Evolutionary conservation across 345 rosid genomes (phyloP).

Genomic region (Mangifera indica): DNA sequence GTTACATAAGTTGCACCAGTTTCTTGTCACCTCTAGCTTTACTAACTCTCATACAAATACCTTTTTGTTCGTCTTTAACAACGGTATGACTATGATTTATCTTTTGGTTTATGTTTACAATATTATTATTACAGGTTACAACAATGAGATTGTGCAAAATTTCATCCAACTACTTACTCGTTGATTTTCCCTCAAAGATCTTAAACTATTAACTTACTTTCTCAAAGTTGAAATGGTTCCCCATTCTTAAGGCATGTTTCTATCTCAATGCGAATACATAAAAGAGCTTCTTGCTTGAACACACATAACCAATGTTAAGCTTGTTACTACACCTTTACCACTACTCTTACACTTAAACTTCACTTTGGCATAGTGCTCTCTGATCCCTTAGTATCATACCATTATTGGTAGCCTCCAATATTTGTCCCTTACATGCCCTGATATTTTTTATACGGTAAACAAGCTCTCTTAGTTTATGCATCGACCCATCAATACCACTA

Average conservation of each 20-base stretch:
- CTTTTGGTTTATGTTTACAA: no score
- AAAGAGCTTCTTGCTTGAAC: no score
- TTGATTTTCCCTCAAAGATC: background rate
- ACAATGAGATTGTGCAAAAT: background rate
- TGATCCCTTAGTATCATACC: background rate
- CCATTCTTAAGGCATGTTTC: no score
- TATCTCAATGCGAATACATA: no score
- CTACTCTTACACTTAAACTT: background rate
- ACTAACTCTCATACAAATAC: background rate
- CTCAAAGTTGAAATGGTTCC: no score
- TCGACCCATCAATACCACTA: no score
- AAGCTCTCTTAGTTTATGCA: no score
- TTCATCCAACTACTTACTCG: background rate
- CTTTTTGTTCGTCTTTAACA: background rate
- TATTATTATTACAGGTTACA: background rate
- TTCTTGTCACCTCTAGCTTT: background rate
- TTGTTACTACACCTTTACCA: background rate
- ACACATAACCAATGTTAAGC: fast-evolving
- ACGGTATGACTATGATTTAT: background rate
- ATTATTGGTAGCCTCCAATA: no score
- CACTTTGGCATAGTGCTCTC: background rate
- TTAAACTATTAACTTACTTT: no score
- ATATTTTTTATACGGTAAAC: no score
- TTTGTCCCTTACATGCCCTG: no score
- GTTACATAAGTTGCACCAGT: no score